Base-by-base conservation (phyloP, 306 rosid genomes). In the Quercus gilva region DNA sequence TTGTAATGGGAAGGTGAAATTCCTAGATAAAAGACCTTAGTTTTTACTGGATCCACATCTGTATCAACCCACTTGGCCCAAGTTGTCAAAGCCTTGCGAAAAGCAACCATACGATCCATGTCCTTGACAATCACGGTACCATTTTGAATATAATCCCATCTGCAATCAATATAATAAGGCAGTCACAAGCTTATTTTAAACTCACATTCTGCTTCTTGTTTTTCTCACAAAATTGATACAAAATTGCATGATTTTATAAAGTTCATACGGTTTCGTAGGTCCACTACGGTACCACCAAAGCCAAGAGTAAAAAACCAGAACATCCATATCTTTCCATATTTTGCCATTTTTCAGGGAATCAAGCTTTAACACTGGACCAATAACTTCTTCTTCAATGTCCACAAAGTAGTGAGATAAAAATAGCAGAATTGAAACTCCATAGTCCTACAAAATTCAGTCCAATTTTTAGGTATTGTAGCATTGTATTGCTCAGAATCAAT, bases 251-350 rank as follows among this genome's bases (percentile, higher is more conserved):
- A 33, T 43, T 79, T 69, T 28, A 19, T 31, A 33, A 63, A 76
- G 72, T 17, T 55, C 89, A 0, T 90, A 92, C 97, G 91, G 94
- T 86, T 88, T 89, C 49, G 33, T 74, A 6, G 89, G 74, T 76
- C 88, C 90, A 3, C 74, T 84, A n/a, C 92, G 91, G 71, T 87
- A 85, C 97, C 97, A 92, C 97, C 97, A 92, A 11, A 86, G 92
- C 94, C 93, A 92, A 56, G 93, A 87, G 80, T 90, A 90, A 86
- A 92, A 92, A 70, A 92, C 78, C 79, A 92, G 33, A 79, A 41
- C 45, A 41, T 41, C 45, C 45, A 41, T 41, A 41, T 41, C 45
- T 41, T 41, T 41, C 45, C 45, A 41, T 41, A 41, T 8, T 41
- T 41, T 41, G 11, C 45, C 45, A 8, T 41, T 41, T 41, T 41